phyloP scores from a whole-genome alignment of 1,284 basidiomycete genomes.

The Cryptococcus hybrid region DNA sequence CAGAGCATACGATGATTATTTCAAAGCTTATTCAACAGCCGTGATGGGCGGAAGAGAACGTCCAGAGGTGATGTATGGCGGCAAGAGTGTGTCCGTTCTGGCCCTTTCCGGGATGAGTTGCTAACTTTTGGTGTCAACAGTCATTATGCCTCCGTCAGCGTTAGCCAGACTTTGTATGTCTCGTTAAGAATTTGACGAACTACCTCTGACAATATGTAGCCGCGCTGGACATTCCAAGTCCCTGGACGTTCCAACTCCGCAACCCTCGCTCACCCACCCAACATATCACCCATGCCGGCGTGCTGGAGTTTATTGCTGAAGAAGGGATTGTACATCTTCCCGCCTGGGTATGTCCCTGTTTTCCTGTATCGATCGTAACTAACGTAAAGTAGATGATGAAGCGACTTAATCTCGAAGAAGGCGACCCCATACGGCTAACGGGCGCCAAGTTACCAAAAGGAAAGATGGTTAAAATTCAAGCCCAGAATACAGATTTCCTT shows the following conservation, averaged over 20 bases:
- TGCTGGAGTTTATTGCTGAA: constrained; percentile 97
- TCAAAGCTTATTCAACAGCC: constrained; percentile 51
- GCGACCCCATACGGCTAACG: constrained; percentile 89
- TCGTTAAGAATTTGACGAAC: background rate
- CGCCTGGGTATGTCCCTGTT: constrained; percentile 65
- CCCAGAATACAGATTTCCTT: constrained; percentile 91
- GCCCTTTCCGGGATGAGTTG: background rate
- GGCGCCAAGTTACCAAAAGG: constrained; percentile 88
- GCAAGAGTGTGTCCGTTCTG: constrained; percentile 75
- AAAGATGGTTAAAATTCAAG: constrained; percentile 94
- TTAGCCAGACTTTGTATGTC: constrained; percentile 73
- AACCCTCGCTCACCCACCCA: constrained; percentile 84
- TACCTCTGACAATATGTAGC: constrained; percentile 48
- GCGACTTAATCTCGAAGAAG: constrained; percentile 80
- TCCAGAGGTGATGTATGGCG: constrained; percentile 63
- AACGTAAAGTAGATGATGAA: constrained; percentile 78
- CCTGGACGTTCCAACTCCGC: constrained; percentile 94
- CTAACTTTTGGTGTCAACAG: constrained; percentile 52
- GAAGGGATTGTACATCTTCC: constrained; percentile 95
- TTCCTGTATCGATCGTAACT: background rate
- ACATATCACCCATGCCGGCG: constrained; percentile 86
- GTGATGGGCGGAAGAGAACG: constrained; percentile 48
- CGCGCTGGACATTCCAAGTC: constrained; percentile 82
- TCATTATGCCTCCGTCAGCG: constrained; percentile 96
- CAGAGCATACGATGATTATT: constrained; percentile 50